These are phyloP conservation scores for Aspergillus carbonarius DNA, from an alignment of 2,329 filamentous ascomycete species.

Conservation along the genomic window DNA sequence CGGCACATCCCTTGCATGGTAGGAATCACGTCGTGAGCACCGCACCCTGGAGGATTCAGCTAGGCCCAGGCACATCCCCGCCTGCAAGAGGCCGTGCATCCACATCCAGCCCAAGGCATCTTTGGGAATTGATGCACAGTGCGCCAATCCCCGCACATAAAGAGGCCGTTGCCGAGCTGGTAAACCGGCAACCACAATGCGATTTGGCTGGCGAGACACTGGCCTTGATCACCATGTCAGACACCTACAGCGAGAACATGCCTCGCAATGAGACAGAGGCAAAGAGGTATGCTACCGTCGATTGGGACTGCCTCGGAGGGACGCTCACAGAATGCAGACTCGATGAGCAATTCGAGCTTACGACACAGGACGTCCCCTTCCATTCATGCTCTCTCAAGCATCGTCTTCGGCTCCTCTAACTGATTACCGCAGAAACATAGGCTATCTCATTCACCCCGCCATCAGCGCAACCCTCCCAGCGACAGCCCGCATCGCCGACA, in stretches of 20 bases:
- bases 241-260: background rate
- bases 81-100: too few species aligned
- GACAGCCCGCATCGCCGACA: background rate
- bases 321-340: background rate
- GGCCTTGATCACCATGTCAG: background rate
- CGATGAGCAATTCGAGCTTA: background rate
- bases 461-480: background rate
- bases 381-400: background rate
- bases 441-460: background rate
- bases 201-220: too few species aligned
- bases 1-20: too few species aligned
- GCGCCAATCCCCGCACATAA: too few species aligned
- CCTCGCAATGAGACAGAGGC: background rate
- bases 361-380: background rate
- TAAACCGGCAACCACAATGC: too few species aligned
- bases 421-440: background rate
- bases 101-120: too few species aligned
- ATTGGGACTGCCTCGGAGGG: background rate
- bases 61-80: too few species aligned
- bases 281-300: background rate
- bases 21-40: too few species aligned
- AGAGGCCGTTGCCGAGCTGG: background rate
- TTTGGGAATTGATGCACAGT: too few species aligned
- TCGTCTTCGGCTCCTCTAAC: background rate
- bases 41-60: too few species aligned